Conservation (phyloP, 78 protist genomes). For the Dictyostelium intermedium region DNA sequence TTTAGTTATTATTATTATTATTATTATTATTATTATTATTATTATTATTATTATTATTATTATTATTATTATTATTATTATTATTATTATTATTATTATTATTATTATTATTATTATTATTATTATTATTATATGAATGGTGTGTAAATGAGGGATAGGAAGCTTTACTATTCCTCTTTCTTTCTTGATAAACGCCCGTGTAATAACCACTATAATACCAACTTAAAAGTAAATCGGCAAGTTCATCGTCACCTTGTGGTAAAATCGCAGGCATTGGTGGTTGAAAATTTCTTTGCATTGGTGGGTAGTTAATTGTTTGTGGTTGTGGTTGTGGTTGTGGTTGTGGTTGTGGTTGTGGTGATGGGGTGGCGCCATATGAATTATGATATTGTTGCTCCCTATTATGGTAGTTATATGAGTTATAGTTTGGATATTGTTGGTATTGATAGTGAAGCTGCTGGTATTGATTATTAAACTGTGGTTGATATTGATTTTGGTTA, state of each 20-base stretch:
- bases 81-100: neutral
- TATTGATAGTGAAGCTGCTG: neutral
- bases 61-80: slow-evolving; percentile 17
- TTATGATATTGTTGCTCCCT: neutral
- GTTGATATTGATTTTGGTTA: neutral
- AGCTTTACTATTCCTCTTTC: neutral
- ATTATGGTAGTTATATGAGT: neutral
- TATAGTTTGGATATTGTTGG: neutral
- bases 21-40: slow-evolving; percentile 11
- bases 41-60: slow-evolving; percentile 3
- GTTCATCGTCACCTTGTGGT: neutral
- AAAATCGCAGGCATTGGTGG: slow-evolving; percentile 11
- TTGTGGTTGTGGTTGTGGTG: neutral
- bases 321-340: neutral
- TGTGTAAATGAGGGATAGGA: neutral
- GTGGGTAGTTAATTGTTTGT: neutral
- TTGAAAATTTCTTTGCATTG: slow-evolving; percentile 5
- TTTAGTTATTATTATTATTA: too few species aligned
- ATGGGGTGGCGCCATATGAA: neutral
- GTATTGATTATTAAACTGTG: neutral
- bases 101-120: neutral
- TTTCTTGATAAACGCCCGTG: slow-evolving; percentile 60
- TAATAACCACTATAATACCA: slow-evolving; percentile 76
- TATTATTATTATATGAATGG: neutral
- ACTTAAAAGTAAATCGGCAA: slow-evolving; percentile 40